Evolutionary conservation across 164 flowering plant species (phyloP).

Genomic region (Pachysandra terminalis): DNA sequence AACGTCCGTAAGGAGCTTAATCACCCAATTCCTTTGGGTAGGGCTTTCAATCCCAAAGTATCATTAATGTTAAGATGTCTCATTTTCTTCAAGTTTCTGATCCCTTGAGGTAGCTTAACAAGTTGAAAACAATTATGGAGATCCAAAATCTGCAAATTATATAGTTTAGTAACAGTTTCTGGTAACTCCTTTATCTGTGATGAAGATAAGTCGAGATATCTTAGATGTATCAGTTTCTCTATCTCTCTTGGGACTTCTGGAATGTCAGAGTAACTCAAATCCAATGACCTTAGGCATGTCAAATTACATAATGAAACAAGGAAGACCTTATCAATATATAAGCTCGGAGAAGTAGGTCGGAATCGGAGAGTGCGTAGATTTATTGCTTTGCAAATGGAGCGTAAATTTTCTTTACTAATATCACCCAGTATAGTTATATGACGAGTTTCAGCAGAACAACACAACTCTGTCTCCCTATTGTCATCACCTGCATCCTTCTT

Average conservation of each 20-base stretch:
- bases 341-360: background rate
- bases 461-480: background rate
- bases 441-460: background rate
- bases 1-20: background rate
- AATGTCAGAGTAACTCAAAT: background rate
- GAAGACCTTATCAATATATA: background rate
- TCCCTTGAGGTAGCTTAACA: too few species aligned
- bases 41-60: background rate
- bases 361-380: too few species aligned
- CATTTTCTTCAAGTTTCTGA: too few species aligned
- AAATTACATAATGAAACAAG: too few species aligned
- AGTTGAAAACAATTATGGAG: background rate
- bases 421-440: background rate
- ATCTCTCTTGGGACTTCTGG: background rate
- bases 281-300: too few species aligned
- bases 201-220: background rate
- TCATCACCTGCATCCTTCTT: too few species aligned
- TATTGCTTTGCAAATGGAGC: background rate
- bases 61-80: too few species aligned
- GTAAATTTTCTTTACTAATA: background rate
- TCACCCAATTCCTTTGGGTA: too few species aligned
- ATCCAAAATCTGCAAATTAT: background rate
- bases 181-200: background rate
- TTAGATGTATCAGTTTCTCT: background rate
- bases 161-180: background rate